Conservation (phyloP, 805 yeast genomes). For the Pichia scutulata region DNA sequence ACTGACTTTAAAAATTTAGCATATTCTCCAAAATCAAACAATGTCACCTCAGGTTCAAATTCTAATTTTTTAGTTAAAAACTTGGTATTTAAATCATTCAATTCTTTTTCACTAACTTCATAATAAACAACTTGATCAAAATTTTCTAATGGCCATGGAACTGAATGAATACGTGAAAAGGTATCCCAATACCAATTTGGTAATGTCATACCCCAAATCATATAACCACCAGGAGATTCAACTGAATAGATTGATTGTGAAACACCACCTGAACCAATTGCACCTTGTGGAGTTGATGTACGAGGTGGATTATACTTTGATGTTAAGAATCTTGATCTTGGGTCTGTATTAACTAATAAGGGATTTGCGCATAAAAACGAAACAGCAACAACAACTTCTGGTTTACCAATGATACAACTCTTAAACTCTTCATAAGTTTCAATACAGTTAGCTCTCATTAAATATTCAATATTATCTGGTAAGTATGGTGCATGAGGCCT, state of each 20-base stretch:
- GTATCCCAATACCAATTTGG: conserved; percentile 30
- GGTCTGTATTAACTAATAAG: conserved; percentile 26
- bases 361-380: conserved; percentile 28
- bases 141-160: conserved; percentile 28
- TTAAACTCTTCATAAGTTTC: conserved; percentile 22
- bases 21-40: conserved; percentile 29
- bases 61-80: conserved; percentile 25
- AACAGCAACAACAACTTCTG: conserved; percentile 25
- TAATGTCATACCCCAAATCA: conserved; percentile 28
- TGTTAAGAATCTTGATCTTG: conserved; percentile 23
- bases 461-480: conserved; percentile 22
- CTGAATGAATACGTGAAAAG: conserved; percentile 21
- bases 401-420: conserved; percentile 15
- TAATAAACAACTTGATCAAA: conserved; percentile 30
- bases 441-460: conserved; percentile 25
- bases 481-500: conserved; percentile 28
- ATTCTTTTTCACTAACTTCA: conserved; percentile 28
- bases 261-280: conserved; percentile 25
- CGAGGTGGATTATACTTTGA: conserved; percentile 27
- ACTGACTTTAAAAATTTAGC: conserved; percentile 23
- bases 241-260: conserved; percentile 24
- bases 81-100: conserved; percentile 23
- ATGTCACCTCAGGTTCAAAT: conserved; percentile 23
- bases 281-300: conserved; percentile 28
- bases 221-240: conserved; percentile 28